Percentiles rank a stretch among this genome's conserved stretches.
Evolutionary conservation across 169 alveolate genomes (phyloP).

Genomic region (Perkinsus olseni): DNA sequence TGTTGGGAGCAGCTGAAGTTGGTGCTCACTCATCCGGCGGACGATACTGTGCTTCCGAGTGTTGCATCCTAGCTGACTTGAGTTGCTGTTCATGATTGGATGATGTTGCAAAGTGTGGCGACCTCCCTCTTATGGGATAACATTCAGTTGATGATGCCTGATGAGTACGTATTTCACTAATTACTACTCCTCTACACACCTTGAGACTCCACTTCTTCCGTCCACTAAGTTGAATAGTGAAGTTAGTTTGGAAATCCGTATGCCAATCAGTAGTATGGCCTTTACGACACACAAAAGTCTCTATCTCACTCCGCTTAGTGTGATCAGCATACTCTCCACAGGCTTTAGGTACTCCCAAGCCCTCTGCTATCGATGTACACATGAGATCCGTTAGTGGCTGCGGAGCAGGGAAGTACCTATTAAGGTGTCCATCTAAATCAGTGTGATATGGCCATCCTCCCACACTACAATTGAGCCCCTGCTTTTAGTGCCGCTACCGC

Average conservation of each 20-base stretch:
- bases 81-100: neutral
- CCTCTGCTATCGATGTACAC: neutral
- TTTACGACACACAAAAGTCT: neutral
- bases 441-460: neutral
- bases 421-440: too few relatives aligned
- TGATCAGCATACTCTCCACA: neutral
- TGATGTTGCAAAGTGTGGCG: neutral
- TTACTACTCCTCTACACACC: neutral
- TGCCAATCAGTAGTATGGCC: conserved; percentile 13
- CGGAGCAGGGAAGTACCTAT: neutral
- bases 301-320: neutral
- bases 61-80: neutral
- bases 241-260: conserved; percentile 3
- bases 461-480: neutral
- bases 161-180: too few relatives aligned
- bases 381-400: neutral
- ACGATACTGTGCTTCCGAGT: neutral
- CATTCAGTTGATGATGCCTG: neutral
- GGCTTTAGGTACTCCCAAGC: neutral
- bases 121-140: neutral
- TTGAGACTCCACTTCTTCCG: neutral
- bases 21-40: neutral
- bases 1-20: too few relatives aligned
- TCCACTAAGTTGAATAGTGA: conserved; percentile 6
- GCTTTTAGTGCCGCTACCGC: neutral